A percentile compares a stretch with the other conserved stretches of the same genome.
Evolutionary conservation across 2,329 filamentous ascomycete genomes (phyloP).

Genomic region (Aspergillus sp.): DNA sequence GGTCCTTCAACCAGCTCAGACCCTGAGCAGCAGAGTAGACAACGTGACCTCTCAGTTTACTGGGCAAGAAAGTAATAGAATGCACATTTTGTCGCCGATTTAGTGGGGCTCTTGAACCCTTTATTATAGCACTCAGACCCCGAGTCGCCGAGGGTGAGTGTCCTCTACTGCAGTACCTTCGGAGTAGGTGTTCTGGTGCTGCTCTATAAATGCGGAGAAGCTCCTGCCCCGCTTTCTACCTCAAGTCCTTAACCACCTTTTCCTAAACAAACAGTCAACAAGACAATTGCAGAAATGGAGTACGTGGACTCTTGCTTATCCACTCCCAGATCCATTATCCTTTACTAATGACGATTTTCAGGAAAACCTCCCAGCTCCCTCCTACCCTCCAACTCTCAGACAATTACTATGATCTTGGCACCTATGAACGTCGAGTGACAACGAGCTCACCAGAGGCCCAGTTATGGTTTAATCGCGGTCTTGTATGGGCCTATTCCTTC

Average conservation of each 20-base stretch:
- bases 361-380: not conserved
- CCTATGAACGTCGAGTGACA: conserved; percentile 36
- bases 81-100: not conserved
- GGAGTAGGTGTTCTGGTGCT: not conserved
- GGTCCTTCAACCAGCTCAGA: too few species aligned
- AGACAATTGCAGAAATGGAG: not conserved
- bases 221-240: not conserved
- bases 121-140: not conserved
- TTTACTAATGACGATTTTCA: not conserved
- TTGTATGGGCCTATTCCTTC: conserved; percentile 40
- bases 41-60: too few species aligned
- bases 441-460: conserved; percentile 33
- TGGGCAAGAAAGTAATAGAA: not conserved
- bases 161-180: too few species aligned
- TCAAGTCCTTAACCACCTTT: not conserved
- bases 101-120: not conserved
- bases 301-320: not conserved
- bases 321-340: not conserved
- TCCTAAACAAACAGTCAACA: not conserved
- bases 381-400: not conserved
- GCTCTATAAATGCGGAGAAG: not conserved
- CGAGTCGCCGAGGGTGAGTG: not conserved
- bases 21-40: too few species aligned
- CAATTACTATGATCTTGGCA: conserved; percentile 32
- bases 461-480: conserved; percentile 40